phyloP scores from a whole-genome alignment of 805 yeast genomes.

The Zygotorulaspora chibaensis region DNA sequence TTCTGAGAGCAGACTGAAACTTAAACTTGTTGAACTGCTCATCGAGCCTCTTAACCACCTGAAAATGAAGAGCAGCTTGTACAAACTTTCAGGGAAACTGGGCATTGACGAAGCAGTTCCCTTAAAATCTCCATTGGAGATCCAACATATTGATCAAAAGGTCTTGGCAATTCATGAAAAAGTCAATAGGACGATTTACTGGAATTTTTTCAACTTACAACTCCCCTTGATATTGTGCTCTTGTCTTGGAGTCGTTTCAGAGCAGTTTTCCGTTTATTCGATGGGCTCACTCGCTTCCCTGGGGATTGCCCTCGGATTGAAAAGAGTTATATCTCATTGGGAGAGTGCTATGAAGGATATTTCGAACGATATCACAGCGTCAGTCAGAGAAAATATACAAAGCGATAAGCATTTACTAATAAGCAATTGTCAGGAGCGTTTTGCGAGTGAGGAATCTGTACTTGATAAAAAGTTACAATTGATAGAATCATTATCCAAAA shows the following conservation, averaged over 20 bases:
- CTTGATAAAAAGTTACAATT: conserved; percentile 1
- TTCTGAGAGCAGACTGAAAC: conserved; percentile 30
- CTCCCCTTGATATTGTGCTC: conserved; percentile 30
- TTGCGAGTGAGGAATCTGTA: conserved; percentile 1
- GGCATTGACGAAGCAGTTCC: conserved; percentile 12
- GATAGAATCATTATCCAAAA: background rate
- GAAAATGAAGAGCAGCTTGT: conserved; percentile 26
- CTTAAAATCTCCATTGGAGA: conserved; percentile 15
- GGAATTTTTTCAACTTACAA: conserved; percentile 32
- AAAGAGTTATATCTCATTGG: conserved; percentile 33
- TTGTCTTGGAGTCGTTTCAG: conserved; percentile 27
- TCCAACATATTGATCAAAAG: conserved; percentile 17
- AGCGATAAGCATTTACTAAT: conserved; percentile 6
- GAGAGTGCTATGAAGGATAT: conserved; percentile 16
- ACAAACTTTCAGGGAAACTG: conserved; percentile 35
- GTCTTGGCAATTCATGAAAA: conserved; percentile 23
- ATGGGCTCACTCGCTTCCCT: conserved; percentile 33
- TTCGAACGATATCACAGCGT: conserved; percentile 10
- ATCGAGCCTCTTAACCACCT: conserved; percentile 20
- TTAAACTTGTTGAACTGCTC: conserved; percentile 27
- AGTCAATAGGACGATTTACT: conserved; percentile 25
- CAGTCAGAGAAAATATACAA: conserved; percentile 17
- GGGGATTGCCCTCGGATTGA: conserved; percentile 33
- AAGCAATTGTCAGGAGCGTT: conserved; percentile 5
- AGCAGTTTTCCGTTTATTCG: conserved; percentile 31